Conservation (phyloP, 2,329 filamentous ascomycete genomes). For the Neopestalotiopsis sp. region DNA sequence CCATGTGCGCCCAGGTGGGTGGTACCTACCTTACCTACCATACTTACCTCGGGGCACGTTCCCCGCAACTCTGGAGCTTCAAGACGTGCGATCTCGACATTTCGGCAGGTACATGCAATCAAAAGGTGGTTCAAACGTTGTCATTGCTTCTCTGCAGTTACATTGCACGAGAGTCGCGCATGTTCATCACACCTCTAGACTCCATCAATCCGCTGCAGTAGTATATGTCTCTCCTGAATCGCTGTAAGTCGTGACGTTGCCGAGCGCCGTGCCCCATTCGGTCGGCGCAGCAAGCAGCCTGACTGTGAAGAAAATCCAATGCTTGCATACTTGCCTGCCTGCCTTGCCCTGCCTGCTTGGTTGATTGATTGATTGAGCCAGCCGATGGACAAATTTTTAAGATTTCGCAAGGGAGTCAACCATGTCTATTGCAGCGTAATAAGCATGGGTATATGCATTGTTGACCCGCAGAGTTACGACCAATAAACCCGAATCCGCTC, state of each 20-base stretch:
- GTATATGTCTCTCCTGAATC: background rate
- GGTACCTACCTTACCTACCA: too few species aligned
- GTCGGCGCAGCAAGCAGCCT: background rate
- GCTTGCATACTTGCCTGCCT: too few species aligned
- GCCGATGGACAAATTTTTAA: background rate
- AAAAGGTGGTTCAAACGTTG: too few species aligned
- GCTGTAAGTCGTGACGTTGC: slow-evolving; percentile 1
- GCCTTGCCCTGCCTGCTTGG: background rate
- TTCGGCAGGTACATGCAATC: too few species aligned
- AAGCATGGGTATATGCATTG: background rate
- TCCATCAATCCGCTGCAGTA: background rate
- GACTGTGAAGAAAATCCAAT: too few species aligned
- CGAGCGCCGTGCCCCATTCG: background rate
- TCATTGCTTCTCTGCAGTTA: too few species aligned
- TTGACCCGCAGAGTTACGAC: background rate
- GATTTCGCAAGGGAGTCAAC: background rate
- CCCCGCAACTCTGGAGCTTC: too few species aligned
- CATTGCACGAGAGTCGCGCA: too few species aligned
- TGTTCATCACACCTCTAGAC: background rate
- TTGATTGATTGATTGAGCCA: background rate
- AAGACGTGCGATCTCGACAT: too few species aligned
- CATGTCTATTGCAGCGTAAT: background rate
- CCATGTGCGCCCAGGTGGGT: too few species aligned
- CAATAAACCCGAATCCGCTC: background rate
- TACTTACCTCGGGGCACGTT: too few species aligned